These are phyloP conservation scores for Lactarius tabidus DNA, from an alignment of 768 basidiomycete genomes.

Conservation along the genomic window DNA sequence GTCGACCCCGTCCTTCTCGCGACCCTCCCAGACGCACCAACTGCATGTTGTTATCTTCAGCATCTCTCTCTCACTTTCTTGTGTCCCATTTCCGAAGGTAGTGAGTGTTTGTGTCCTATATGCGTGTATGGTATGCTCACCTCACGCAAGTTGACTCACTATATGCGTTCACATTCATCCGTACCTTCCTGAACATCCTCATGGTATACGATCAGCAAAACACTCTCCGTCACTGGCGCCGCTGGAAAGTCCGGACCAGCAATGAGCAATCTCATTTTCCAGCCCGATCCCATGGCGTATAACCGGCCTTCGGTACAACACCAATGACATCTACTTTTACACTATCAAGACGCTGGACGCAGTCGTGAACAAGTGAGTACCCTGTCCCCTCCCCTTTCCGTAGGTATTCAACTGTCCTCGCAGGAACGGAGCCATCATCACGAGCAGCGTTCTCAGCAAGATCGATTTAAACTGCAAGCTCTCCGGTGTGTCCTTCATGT, in stretches of 20 bases:
- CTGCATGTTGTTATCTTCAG: slow-evolving; percentile 80
- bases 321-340: slow-evolving; percentile 95
- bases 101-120: slow-evolving; percentile 42
- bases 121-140: no score
- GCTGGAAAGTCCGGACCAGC: slow-evolving; percentile 35
- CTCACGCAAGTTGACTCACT: no score
- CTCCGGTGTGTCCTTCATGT: slow-evolving; percentile 50
- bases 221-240: slow-evolving; percentile 49
- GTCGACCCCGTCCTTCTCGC: slow-evolving; percentile 80
- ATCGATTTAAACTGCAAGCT: slow-evolving; percentile 72
- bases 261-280: slow-evolving; percentile 48
- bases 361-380: slow-evolving; percentile 53
- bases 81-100: slow-evolving; percentile 79
- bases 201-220: slow-evolving; percentile 66
- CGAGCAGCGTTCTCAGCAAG: slow-evolving; percentile 67
- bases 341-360: slow-evolving; percentile 76
- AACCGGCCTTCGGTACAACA: slow-evolving; percentile 73
- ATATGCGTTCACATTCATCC: slow-evolving; percentile 66
- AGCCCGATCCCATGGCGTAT: slow-evolving; percentile 94
- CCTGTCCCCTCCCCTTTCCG: no score
- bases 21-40: slow-evolving; percentile 42
- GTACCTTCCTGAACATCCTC: slow-evolving; percentile 79
- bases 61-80: slow-evolving; percentile 72
- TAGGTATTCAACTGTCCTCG: no score
- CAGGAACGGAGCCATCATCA: slow-evolving; percentile 32